Conservation (phyloP, 75 land plant species). For the Pinus tabuliformis region DNA sequence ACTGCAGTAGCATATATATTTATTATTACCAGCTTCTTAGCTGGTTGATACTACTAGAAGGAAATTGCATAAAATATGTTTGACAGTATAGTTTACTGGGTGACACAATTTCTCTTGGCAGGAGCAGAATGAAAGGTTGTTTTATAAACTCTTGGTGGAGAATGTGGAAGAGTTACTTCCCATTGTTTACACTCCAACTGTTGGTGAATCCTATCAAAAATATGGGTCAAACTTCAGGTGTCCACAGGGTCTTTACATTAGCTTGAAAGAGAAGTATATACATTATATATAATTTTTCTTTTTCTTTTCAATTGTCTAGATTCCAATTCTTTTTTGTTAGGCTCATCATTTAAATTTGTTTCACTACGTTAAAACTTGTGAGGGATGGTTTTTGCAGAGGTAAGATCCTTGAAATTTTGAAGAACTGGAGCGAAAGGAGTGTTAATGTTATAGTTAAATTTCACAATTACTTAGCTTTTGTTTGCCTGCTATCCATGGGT, state of each 20-base stretch:
- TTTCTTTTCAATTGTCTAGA: no score
- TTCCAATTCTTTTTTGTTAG: neutral
- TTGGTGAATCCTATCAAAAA: constrained; percentile 93
- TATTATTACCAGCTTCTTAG: neutral
- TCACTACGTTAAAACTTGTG: constrained; percentile 4
- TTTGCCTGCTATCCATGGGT: neutral
- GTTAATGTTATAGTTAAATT: constrained; percentile 80
- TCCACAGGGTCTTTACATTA: constrained; percentile 88
- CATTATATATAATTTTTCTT: neutral
- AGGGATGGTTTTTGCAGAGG: constrained; percentile 41
- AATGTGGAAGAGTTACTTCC: constrained; percentile 90
- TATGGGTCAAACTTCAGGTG: constrained; percentile 67
- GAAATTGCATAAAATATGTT: neutral
- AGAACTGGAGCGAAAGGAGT: constrained; percentile 69
- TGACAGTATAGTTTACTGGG: neutral
- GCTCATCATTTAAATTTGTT: neutral
- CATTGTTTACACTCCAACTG: constrained; percentile 89
- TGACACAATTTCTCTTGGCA: constrained; percentile 18
- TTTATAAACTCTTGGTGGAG: constrained; percentile 87
- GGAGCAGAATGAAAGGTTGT: constrained; percentile 88
- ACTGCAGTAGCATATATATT: no score
- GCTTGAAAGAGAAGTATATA: constrained; percentile 79
- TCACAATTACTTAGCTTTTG: neutral
- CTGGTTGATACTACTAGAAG: neutral
- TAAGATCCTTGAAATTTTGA: constrained; percentile 69